phyloP scores from a whole-genome alignment of 2,329 filamentous ascomycete genomes.

The Scolecobasidium constrictum region DNA sequence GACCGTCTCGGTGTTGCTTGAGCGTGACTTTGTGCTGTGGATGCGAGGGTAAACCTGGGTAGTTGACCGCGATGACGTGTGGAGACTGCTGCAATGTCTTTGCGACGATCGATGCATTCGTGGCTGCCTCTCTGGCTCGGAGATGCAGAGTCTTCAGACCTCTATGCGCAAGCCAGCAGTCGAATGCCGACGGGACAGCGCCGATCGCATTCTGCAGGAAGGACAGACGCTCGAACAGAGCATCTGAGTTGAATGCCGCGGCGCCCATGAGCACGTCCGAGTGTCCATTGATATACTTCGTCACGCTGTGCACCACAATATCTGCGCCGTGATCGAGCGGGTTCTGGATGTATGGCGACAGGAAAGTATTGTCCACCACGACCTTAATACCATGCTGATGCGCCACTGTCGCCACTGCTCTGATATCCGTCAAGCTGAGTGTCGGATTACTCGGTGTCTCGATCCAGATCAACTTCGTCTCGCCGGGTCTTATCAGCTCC shows the following conservation, averaged over 20 bases:
- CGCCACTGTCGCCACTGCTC: constrained; percentile 69
- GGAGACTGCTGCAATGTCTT: constrained; percentile 66
- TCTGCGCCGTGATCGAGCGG: constrained; percentile 91
- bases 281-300: constrained; percentile 99
- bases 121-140: constrained; percentile 72
- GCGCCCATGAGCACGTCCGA: constrained; percentile 95
- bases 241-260: constrained; percentile 83
- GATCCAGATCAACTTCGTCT: constrained; percentile 96
- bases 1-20: constrained; percentile 85
- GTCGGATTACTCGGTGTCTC: constrained; percentile 94
- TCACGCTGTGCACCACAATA: constrained; percentile 93
- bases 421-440: constrained; percentile 83
- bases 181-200: constrained; percentile 86
- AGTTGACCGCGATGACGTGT: constrained; percentile 84
- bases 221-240: constrained; percentile 62
- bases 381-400: constrained; percentile 85
- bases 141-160: constrained; percentile 95
- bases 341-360: constrained; percentile 94
- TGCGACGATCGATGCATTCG: constrained; percentile 72
- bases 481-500: constrained; percentile 64
- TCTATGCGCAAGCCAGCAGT: constrained; percentile 95
- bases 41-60: constrained; percentile 82
- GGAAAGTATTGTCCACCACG: constrained; percentile 98
- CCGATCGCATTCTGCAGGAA: constrained; percentile 98
- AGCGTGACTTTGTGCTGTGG: constrained; percentile 73